These are phyloP conservation scores for Cryptosporidium sp. DNA, from an alignment of 169 alveolate species.

Conservation along the genomic window DNA sequence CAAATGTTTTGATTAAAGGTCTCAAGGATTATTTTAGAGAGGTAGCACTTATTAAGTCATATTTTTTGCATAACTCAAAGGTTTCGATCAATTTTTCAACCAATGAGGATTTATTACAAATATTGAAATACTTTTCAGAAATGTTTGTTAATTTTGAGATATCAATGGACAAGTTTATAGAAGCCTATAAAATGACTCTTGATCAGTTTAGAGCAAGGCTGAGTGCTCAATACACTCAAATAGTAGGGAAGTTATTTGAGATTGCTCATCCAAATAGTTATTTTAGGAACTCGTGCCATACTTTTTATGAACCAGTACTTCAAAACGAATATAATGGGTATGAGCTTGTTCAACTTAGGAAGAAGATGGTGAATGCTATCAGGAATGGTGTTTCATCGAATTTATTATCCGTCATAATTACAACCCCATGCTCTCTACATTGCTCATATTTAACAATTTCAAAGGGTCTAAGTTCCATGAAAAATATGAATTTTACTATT, in stretches of 20 bases:
- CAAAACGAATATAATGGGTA: neutral
- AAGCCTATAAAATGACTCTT: constrained; percentile 1
- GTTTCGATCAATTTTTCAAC: constrained; percentile 18
- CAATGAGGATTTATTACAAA: neutral
- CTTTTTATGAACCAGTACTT: neutral
- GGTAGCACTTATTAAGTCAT: constrained; percentile 3
- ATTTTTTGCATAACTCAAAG: neutral
- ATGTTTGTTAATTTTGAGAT: constrained; percentile 34
- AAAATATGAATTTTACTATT: neutral
- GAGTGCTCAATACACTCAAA: constrained; percentile 21
- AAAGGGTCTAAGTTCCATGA: constrained; percentile 10
- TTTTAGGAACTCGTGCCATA: constrained; percentile 20
- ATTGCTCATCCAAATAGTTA: constrained; percentile 49
- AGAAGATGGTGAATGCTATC: constrained; percentile 8
- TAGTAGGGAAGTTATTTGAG: neutral
- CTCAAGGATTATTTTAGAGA: constrained; percentile 25
- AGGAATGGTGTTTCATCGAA: constrained; percentile 48
- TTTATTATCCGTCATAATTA: constrained; percentile 26
- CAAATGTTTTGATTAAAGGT: constrained; percentile 39
- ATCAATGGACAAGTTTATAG: constrained; percentile 20
- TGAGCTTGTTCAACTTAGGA: constrained; percentile 8
- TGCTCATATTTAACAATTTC: constrained; percentile 4
- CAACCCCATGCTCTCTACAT: neutral
- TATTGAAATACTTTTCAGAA: constrained; percentile 19
- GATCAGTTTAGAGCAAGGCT: neutral